Evolutionary conservation across 2,329 filamentous ascomycete species (phyloP).

Genomic region (Xylogone sp.): DNA sequence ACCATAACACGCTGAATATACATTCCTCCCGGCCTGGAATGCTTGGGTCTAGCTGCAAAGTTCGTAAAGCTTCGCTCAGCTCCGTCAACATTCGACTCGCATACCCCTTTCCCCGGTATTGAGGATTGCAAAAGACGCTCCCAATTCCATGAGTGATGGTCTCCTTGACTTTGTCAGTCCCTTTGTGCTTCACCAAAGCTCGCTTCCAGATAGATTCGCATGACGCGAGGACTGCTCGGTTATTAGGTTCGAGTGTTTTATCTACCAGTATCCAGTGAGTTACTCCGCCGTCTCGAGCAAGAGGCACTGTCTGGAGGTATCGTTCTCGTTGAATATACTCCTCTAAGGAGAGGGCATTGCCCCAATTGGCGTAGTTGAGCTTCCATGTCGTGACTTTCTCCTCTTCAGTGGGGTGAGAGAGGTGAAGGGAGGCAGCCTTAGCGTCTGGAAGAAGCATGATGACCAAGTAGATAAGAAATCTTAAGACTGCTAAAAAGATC

Average conservation of each 20-base stretch:
- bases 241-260: slow-evolving; percentile 29
- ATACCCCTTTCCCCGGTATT: slow-evolving; percentile 70
- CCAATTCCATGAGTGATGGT: slow-evolving; percentile 70
- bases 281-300: slow-evolving; percentile 55
- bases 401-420: slow-evolving; percentile 51
- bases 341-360: slow-evolving; percentile 47
- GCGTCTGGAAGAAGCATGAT: slow-evolving; percentile 17
- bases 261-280: slow-evolving; percentile 63
- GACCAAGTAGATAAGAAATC: too few relatives aligned
- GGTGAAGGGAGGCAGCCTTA: slow-evolving; percentile 34
- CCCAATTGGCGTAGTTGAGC: slow-evolving; percentile 55
- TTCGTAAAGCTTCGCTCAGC: slow-evolving; percentile 50
- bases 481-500: too few relatives aligned
- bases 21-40: slow-evolving; percentile 31
- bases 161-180: slow-evolving; percentile 41
- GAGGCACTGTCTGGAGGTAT: slow-evolving; percentile 52
- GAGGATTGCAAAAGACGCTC: slow-evolving; percentile 71
- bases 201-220: slow-evolving; percentile 63
- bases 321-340: slow-evolving; percentile 58
- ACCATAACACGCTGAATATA: slow-evolving; percentile 77
- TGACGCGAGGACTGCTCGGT: slow-evolving; percentile 54
- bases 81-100: slow-evolving; percentile 72
- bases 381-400: slow-evolving; percentile 54
- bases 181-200: slow-evolving; percentile 41
- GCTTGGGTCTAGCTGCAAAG: slow-evolving; percentile 44